Evolutionary conservation across 768 basidiomycete species (phyloP), one percentile per base, ranked within the genome.

Genomic region (Glaciozyma martinii): DNA sequence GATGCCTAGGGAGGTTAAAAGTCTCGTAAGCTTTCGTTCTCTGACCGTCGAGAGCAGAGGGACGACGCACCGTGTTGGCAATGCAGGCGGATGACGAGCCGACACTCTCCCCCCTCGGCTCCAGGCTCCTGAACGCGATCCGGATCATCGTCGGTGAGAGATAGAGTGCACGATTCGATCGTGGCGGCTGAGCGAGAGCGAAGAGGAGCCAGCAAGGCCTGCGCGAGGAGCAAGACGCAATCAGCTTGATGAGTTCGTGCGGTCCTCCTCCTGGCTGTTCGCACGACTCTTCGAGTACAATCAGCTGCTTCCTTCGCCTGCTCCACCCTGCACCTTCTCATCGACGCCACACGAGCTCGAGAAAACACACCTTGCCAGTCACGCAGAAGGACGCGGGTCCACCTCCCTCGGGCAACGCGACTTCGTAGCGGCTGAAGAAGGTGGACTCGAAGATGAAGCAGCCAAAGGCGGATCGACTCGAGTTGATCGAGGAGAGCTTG

Each of bases 401-500:
- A 13, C 55, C 53, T 15, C 25, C 40, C 3, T 7, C n/a, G 33
- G 25, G 13, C 5, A 25, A 3, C 12, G 29, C 10, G 21, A 55
- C 23, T 16, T n/a, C 15, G 56, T 61, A 70, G 15, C 32, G 32
- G 10, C 27, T 32, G 30, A 70, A 70, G 65, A 70, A 70, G 52
- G 23, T 43, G n/a, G 59, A 30, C 37, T 63, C 60, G 27, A 70
- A 52, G 56, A 63, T 55, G 23, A 60, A 44, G 56, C 66, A 56
- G 44, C 44, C 65, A 19, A 70, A 70, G 3, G 65, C 68, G 59
- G 65, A 66, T 0, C 68, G 25, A 3, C 65, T 66, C 25, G 43
- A 37, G 53, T 70, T 70, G 33, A 70, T 64, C 53, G 56, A 44
- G 29, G 65, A 66, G 59, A 70, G 23, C 33, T 65, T 66, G 40